These are phyloP conservation scores for Chloris gayana DNA, from an alignment of 176 grass and related monocot genomes.

Conservation along the genomic window DNA sequence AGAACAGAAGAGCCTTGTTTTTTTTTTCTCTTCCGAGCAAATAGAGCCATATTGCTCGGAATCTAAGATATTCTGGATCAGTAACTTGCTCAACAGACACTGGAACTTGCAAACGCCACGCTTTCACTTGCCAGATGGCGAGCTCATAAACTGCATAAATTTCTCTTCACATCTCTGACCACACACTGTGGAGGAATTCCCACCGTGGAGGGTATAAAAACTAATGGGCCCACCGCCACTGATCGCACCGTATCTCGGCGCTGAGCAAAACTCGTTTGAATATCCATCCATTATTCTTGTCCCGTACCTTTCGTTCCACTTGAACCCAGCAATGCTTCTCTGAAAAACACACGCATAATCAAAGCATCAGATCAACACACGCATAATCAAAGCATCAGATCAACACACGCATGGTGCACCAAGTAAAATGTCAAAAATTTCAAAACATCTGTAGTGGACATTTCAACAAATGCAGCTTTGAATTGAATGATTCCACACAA, in stretches of 20 bases:
- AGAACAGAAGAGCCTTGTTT: too few species aligned
- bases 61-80: background rate
- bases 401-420: background rate
- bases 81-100: background rate
- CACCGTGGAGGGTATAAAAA: too few species aligned
- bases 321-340: background rate
- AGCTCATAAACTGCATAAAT: background rate
- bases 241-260: background rate
- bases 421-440: background rate
- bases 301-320: conserved; percentile 12
- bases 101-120: background rate
- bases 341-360: background rate
- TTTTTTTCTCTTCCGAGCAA: too few species aligned
- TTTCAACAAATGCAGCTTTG: conserved; percentile 21
- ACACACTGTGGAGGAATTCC: background rate
- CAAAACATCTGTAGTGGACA: background rate
- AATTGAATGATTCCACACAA: conserved; percentile 22
- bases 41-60: too few species aligned
- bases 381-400: too few species aligned
- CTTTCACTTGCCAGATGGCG: background rate
- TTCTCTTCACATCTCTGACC: background rate
- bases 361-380: too few species aligned
- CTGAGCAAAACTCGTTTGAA: background rate
- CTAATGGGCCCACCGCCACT: background rate
- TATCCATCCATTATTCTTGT: conserved; percentile 13